These are phyloP conservation scores for Acacia acuminata DNA, from an alignment of 306 rosid species.

Conservation along the genomic window DNA sequence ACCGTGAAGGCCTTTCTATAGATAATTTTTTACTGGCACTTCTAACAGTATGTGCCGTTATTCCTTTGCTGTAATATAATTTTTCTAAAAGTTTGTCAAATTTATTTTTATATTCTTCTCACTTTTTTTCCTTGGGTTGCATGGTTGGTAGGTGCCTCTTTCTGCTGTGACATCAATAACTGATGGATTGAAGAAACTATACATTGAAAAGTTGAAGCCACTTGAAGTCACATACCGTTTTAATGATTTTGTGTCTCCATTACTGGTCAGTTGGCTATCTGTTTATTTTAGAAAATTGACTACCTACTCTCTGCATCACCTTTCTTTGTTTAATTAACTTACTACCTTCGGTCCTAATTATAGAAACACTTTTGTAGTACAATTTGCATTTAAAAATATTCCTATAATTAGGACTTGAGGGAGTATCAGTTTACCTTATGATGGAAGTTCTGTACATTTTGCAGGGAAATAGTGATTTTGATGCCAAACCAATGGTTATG, in stretches of 20 bases:
- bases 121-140: not conserved
- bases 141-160: constrained; percentile 55
- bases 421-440: not conserved
- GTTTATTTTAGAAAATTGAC: not conserved
- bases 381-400: no score
- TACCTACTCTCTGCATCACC: not conserved
- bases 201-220: constrained; percentile 92
- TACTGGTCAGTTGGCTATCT: constrained; percentile 53
- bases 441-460: constrained; percentile 24
- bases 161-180: constrained; percentile 82
- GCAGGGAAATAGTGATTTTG: constrained; percentile 94
- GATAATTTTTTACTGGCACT: not conserved
- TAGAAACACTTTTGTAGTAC: no score
- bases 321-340: constrained; percentile 1
- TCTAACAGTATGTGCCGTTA: not conserved
- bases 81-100: constrained; percentile 1
- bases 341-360: no score
- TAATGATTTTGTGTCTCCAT: constrained; percentile 85
- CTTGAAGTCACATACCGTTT: constrained; percentile 77
- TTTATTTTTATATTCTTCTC: not conserved
- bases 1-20: not conserved
- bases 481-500: constrained; percentile 96
- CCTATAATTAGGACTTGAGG: no score
- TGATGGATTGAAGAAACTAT: constrained; percentile 88
- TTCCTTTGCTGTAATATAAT: not conserved